A percentile compares a stretch with the other conserved stretches of the same genome.
phyloP scores from a whole-genome alignment of 179 eudicot species.

The Dionaea muscipula region DNA sequence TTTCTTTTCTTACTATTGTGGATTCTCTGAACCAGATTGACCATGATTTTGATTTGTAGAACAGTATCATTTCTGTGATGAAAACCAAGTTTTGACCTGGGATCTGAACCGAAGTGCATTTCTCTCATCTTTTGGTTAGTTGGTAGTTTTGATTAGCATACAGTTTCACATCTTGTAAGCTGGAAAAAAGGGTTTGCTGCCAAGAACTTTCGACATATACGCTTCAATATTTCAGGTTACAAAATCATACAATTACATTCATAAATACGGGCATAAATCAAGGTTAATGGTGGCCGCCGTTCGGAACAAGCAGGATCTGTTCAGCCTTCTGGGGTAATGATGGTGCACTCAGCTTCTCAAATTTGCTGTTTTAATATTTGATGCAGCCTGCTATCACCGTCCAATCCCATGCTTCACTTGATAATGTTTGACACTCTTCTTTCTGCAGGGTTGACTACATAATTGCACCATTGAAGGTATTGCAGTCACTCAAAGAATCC shows the following conservation, averaged over 20 bases:
- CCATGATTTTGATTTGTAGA: too few relatives aligned
- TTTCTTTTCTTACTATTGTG: too few relatives aligned
- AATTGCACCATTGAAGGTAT: slow-evolving; percentile 77
- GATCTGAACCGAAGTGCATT: too few relatives aligned
- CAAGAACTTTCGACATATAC: slow-evolving; percentile 2
- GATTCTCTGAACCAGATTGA: too few relatives aligned
- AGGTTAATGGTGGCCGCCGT: slow-evolving; percentile 94
- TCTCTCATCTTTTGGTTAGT: too few relatives aligned
- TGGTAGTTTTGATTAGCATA: too few relatives aligned
- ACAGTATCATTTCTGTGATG: too few relatives aligned
- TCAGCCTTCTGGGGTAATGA: slow-evolving; percentile 64
- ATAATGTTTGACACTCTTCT: slow-evolving; percentile 2
- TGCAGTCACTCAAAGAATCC: slow-evolving; percentile 80
- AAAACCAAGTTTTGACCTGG: too few relatives aligned
- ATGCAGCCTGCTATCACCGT: too few relatives aligned
- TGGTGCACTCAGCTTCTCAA: neutral
- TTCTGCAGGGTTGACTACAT: slow-evolving; percentile 78
- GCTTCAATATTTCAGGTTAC: slow-evolving; percentile 44
- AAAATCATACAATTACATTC: slow-evolving; percentile 87
- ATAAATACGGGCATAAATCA: slow-evolving; percentile 75
- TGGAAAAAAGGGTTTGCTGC: neutral
- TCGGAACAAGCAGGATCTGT: slow-evolving; percentile 87
- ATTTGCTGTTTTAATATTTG: neutral
- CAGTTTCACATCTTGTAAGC: too few relatives aligned
- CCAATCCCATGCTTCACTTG: too few relatives aligned